Conservation (phyloP, 2,329 filamentous ascomycete genomes). For the Eurotiales sp. region DNA sequence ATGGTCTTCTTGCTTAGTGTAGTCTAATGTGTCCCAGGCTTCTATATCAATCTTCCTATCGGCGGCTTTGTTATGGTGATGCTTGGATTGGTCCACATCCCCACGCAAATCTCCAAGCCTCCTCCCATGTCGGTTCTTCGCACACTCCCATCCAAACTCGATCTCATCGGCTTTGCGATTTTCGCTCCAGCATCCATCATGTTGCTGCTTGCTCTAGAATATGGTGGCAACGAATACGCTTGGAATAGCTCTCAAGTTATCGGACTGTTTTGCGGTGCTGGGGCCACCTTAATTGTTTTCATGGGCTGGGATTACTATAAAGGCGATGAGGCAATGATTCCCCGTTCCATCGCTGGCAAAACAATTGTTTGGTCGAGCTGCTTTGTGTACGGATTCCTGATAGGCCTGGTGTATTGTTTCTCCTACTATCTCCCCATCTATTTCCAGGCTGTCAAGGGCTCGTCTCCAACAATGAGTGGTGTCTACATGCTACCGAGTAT, state of each 20-base stretch:
- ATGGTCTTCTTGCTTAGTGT: neutral
- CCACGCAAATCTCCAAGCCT: conserved; percentile 16
- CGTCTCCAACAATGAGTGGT: conserved; percentile 30
- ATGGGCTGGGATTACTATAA: conserved; percentile 26
- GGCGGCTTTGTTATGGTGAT: conserved; percentile 20
- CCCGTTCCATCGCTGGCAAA: neutral
- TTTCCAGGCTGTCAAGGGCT: conserved; percentile 10
- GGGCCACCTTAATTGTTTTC: conserved; percentile 18
- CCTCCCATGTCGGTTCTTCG: conserved; percentile 12
- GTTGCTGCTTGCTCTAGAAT: conserved; percentile 23
- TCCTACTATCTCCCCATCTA: conserved; percentile 25
- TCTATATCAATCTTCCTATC: conserved; percentile 33
- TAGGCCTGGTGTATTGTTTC: neutral
- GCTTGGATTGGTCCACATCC: conserved; percentile 16
- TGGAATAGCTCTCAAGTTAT: conserved; percentile 21
- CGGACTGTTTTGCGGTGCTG: conserved; percentile 19
- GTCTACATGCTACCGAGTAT: conserved; percentile 28
- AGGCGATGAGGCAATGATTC: conserved; percentile 28
- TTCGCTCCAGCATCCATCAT: conserved; percentile 20
- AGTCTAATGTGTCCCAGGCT: conserved; percentile 10
- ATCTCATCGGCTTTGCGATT: conserved; percentile 21
- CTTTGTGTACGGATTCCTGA: neutral
- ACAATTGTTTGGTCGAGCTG: neutral
- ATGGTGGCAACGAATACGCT: conserved; percentile 22
- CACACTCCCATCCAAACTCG: conserved; percentile 17